Percentiles rank a stretch among this genome's conserved stretches.
Conservation (phyloP, 1,284 basidiomycete species). For the Ustilago tritici region DNA sequence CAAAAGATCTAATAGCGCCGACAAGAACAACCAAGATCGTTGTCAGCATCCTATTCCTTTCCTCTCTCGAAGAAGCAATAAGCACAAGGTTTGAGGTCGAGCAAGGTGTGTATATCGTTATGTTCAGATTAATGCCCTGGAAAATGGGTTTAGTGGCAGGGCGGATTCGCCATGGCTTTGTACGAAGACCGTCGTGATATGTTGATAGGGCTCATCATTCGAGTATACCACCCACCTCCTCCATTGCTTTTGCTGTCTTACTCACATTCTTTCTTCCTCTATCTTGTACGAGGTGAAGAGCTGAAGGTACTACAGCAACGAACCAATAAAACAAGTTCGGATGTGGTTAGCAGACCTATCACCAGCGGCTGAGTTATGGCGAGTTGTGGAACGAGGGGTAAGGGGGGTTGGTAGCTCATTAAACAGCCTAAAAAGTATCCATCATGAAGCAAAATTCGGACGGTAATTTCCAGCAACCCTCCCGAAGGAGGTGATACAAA, state of each 20-base stretch:
- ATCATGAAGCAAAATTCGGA: slow-evolving; percentile 61
- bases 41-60: neutral
- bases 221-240: slow-evolving; percentile 4
- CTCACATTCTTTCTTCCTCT: too few relatives aligned
- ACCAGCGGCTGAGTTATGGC: too few relatives aligned
- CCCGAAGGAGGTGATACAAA: slow-evolving; percentile 32
- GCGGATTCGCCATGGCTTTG: slow-evolving; percentile 60
- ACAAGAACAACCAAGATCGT: neutral
- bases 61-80: neutral
- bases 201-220: slow-evolving; percentile 51
- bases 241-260: neutral
- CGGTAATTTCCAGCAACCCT: slow-evolving; percentile 66
- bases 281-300: too few relatives aligned
- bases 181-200: slow-evolving; percentile 68
- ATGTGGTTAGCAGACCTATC: too few relatives aligned
- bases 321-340: too few relatives aligned
- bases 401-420: slow-evolving; percentile 47
- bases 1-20: neutral
- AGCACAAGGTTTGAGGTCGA: neutral
- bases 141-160: slow-evolving; percentile 65
- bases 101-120: neutral
- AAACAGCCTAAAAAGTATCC: slow-evolving; percentile 61
- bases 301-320: too few relatives aligned
- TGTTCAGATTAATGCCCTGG: slow-evolving; percentile 47
- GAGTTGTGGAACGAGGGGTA: too few relatives aligned